Conservation (phyloP, 2,329 filamentous ascomycete genomes). For the Talaromyces sp. region DNA sequence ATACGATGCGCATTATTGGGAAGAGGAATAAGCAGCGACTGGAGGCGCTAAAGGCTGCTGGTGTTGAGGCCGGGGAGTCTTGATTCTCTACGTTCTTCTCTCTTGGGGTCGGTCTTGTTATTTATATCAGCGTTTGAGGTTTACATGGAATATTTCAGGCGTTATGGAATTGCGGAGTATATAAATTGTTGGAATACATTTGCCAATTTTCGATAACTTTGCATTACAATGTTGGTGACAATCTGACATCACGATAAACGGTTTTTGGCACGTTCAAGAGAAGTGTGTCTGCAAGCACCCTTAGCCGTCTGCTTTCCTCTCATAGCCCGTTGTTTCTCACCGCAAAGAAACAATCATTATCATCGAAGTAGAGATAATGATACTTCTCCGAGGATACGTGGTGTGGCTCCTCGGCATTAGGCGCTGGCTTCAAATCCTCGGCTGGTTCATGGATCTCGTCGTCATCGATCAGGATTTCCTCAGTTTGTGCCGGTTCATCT, state of each 20-base stretch:
- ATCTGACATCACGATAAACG: neutral
- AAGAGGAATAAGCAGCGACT: conserved; percentile 67
- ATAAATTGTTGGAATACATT: neutral
- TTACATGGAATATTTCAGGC: neutral
- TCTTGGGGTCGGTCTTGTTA: neutral
- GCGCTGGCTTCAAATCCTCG: conserved; percentile 6
- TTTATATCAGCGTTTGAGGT: neutral
- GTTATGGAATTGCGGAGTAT: neutral
- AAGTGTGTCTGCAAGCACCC: neutral
- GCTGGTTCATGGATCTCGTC: neutral
- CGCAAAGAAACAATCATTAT: conserved; percentile 38
- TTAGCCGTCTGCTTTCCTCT: neutral
- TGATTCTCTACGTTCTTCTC: neutral
- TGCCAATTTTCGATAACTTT: neutral
- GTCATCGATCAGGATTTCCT: neutral
- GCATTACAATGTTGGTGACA: neutral
- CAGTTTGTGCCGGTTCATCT: neutral
- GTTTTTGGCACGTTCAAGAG: neutral
- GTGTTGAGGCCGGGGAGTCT: conserved; percentile 21
- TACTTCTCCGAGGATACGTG: conserved; percentile 26
- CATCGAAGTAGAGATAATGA: conserved; percentile 38
- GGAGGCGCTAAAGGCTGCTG: conserved; percentile 51
- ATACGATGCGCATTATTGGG: conserved; percentile 65
- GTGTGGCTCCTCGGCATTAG: neutral
- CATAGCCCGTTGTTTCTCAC: conserved; percentile 21